phyloP scores from a whole-genome alignment of 768 basidiomycete species.

The Pisolithus orientalis region DNA sequence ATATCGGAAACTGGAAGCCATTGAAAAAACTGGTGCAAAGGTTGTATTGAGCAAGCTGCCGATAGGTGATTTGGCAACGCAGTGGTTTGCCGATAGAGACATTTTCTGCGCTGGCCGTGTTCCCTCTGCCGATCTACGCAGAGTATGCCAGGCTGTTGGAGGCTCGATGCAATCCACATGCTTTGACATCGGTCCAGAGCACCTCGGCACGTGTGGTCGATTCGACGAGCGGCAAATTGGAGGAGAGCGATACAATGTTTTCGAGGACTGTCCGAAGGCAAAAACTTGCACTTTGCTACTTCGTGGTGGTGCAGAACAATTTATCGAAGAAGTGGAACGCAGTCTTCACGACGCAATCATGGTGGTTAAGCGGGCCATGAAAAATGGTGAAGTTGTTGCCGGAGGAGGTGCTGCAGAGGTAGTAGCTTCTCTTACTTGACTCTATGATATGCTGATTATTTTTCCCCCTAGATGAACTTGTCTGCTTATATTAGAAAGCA shows the following conservation, averaged over 20 bases:
- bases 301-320: constrained; percentile 96
- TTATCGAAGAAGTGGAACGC: constrained; percentile 96
- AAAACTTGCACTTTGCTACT: constrained; percentile 94
- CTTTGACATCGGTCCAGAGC: constrained; percentile 83
- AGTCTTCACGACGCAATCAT: constrained; percentile 98
- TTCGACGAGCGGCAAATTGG: constrained; percentile 97
- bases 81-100: constrained; percentile 98
- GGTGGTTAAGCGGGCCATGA: constrained; percentile 98
- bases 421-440: constrained; percentile 10
- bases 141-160: constrained; percentile 94
- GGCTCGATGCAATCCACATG: constrained; percentile 94
- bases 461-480: constrained; percentile 80
- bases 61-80: constrained; percentile 96
- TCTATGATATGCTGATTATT: background rate
- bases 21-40: constrained; percentile 93
- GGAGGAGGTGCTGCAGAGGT: constrained; percentile 98
- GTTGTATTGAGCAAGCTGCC: constrained; percentile 97
- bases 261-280: constrained; percentile 87
- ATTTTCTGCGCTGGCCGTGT: constrained; percentile 99
- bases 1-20: constrained; percentile 92
- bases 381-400: constrained; percentile 93
- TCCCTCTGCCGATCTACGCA: constrained; percentile 78
- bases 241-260: constrained; percentile 93
- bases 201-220: constrained; percentile 87
- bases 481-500: constrained; percentile 91